A percentile compares a stretch with the other conserved stretches of the same genome.
phyloP scores from a whole-genome alignment of 2,329 filamentous ascomycete genomes.

The Hypoxylon sp. region DNA sequence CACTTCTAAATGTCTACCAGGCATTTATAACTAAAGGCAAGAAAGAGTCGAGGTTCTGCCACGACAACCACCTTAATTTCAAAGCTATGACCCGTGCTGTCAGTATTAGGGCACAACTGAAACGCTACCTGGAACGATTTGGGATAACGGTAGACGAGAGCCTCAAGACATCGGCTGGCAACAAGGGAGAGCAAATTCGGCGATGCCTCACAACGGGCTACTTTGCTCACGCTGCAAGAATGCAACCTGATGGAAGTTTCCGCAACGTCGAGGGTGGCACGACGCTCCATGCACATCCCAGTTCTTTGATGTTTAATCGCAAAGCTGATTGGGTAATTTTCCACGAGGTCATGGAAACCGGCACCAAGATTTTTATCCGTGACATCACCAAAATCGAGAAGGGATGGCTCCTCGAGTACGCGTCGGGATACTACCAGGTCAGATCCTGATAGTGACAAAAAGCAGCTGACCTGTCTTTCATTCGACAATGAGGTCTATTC shows the following conservation, averaged over 20 bases:
- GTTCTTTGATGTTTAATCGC: constrained; percentile 93
- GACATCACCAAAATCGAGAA: constrained; percentile 96
- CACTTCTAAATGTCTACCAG: constrained; percentile 93
- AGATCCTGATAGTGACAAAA: constrained; percentile 51
- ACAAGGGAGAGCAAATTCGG: constrained; percentile 79
- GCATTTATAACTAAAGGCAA: constrained; percentile 86
- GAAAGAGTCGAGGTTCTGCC: constrained; percentile 89
- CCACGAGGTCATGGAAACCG: constrained; percentile 91
- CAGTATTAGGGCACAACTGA: constrained; percentile 88
- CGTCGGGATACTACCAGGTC: constrained; percentile 83
- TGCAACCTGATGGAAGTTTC: constrained; percentile 94
- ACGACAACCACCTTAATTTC: constrained; percentile 88
- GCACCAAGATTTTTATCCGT: constrained; percentile 88
- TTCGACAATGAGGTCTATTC: constrained; percentile 19
- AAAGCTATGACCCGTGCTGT: constrained; percentile 86
- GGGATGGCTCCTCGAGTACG: constrained; percentile 91
- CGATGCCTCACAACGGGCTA: constrained; percentile 90
- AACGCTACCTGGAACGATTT: constrained; percentile 88
- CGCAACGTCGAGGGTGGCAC: constrained; percentile 85
- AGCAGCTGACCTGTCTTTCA: constrained; percentile 15
- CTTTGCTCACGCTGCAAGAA: constrained; percentile 92
- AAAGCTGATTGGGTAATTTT: constrained; percentile 98
- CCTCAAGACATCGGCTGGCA: constrained; percentile 59
- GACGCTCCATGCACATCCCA: constrained; percentile 89
- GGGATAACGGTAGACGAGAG: constrained; percentile 79